Evolutionary conservation across 2,329 filamentous ascomycete species (phyloP), one percentile per base, ranked within the genome.

Genomic region (Colletotrichum plurivorum): DNA sequence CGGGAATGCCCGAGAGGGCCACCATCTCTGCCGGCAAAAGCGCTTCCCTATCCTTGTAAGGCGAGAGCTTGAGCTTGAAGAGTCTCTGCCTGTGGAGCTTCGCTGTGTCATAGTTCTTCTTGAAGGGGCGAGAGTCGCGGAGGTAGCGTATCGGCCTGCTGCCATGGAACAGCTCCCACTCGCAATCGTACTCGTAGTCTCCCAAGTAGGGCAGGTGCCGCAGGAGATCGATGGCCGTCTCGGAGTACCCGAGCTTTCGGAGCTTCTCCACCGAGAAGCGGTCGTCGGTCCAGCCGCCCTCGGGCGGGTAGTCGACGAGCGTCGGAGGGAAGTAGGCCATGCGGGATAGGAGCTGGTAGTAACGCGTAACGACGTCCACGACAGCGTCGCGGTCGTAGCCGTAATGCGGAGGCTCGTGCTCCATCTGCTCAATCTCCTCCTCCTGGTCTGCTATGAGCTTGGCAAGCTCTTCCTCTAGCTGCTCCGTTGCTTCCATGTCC

Each of bases 171-270:
- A 66, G 36, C 49, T 66, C 55, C 55, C 61, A 63, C 9, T 49
- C 45, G 52, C 56, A 20, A 27, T 63, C 45, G 52, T 56, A 12
- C 52, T 63, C 61, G 52, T 63, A 52, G 52, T 36, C n/a, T 25
- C 46, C 45, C 20, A 65, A 36, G 36, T 65, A 65, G 9, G 63
- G 63, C n/a, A 65, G 48, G 20, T 65, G 63, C 5, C 63, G 54
- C 27, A 65, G 48, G 13, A 65, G 20, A 46, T 22, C 18, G 55
- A 65, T 31, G n/a, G 18, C 56, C 27, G 36, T 66, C 25, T 66
- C 63, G 41, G 55, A 54, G 52, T 54, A 54, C 1, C 27, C 52
- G 3, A 54, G 52, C 27, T 6, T 54, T 2, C 5, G 8, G 4
- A 54, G 25, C 31, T 54, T 39, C 15, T 54, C 27, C n/a, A n/a